Percentiles rank a stretch among this genome's conserved stretches.
These are phyloP conservation scores for Gastrolobium villosum DNA, from an alignment of 306 rosid genomes.

Conservation along the genomic window DNA sequence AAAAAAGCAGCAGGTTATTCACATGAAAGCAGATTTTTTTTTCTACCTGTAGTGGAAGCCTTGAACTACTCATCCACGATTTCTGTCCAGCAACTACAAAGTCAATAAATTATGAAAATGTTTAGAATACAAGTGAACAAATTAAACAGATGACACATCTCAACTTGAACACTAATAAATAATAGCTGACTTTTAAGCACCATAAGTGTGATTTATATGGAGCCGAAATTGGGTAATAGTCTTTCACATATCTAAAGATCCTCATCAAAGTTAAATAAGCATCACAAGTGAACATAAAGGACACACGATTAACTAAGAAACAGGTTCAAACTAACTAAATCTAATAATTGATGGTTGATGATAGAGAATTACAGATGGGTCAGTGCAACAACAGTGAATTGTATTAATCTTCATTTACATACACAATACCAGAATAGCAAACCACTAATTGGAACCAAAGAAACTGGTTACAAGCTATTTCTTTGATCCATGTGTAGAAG, in stretches of 20 bases:
- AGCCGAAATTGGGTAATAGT: background rate
- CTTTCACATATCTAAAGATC: slow-evolving; percentile 13
- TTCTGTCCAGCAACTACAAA: slow-evolving; percentile 79
- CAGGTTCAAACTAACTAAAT: slow-evolving; percentile 19
- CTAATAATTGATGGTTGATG: background rate
- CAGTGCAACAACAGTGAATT: slow-evolving; percentile 4
- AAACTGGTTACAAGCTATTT: slow-evolving; percentile 10
- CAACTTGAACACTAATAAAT: slow-evolving; percentile 1
- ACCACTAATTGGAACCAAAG: slow-evolving; percentile 12
- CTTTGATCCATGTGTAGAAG: slow-evolving; percentile 9
- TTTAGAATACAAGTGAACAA: slow-evolving; percentile 40
- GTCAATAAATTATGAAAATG: slow-evolving; percentile 15
- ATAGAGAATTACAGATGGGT: background rate
- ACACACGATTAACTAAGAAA: slow-evolving; percentile 18
- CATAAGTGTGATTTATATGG: background rate
- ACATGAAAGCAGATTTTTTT: slow-evolving; percentile 23
- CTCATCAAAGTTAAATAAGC: slow-evolving; percentile 8
- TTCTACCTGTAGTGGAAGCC: slow-evolving; percentile 61
- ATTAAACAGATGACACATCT: slow-evolving; percentile 5
- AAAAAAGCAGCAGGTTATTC: background rate
- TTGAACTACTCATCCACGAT: slow-evolving; percentile 87
- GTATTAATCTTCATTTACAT: background rate
- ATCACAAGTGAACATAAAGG: background rate
- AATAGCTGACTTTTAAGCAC: background rate
- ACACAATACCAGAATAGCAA: slow-evolving; percentile 8